Conservation (phyloP, 225 moss, liverwort and hornwort genomes). For the Takakia lepidozioides region DNA sequence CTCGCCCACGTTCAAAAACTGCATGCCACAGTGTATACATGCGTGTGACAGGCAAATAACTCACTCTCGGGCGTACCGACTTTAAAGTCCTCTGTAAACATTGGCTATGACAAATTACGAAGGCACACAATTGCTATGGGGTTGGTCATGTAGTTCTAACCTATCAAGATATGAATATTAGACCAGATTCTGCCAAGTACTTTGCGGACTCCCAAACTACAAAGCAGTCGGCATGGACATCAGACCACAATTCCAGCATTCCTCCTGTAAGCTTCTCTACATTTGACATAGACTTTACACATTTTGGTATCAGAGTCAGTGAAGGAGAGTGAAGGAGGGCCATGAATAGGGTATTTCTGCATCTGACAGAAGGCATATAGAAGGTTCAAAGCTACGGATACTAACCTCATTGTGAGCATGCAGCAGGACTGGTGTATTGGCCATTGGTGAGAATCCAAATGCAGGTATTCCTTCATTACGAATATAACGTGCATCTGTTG, state of each 20-base stretch:
- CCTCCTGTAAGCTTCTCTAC: no score
- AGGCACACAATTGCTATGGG: neutral
- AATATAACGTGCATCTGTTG: constrained; percentile 30
- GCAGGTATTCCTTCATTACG: constrained; percentile 26
- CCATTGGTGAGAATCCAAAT: constrained; percentile 34
- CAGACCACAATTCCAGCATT: no score
- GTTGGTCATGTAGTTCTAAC: neutral
- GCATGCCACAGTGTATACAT: neutral
- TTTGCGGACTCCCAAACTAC: neutral
- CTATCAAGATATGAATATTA: neutral
- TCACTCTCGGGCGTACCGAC: neutral
- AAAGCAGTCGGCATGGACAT: neutral
- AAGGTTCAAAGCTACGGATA: neutral
- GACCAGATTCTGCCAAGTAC: neutral
- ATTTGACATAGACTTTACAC: no score
- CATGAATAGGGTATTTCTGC: no score
- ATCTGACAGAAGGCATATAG: no score
- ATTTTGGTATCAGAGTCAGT: no score
- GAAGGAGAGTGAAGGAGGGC: no score
- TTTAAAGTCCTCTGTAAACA: neutral
- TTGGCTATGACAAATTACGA: neutral
- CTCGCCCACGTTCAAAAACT: constrained; percentile 5
- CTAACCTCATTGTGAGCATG: constrained; percentile 29
- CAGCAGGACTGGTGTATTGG: constrained; percentile 27
- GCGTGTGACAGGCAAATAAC: no score